Evolutionary conservation across 495 filamentous ascomycete genomes (phyloP), one percentile per base, ranked within the genome.

Genomic region (Aspergillus conjunctus): DNA sequence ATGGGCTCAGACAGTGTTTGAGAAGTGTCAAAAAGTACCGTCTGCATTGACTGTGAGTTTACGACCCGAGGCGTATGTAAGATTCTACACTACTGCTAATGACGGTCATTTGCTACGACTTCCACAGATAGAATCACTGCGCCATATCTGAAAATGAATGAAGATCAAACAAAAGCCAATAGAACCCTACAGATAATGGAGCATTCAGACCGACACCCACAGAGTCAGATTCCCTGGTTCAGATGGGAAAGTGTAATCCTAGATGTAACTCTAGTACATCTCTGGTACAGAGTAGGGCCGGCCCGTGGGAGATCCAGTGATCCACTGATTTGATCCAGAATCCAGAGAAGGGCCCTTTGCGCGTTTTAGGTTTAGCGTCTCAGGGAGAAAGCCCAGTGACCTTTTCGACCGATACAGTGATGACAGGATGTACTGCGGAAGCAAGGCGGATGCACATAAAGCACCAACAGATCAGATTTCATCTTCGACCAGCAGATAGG

Each of bases 271-370:
- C 44, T 51, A 18, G 48, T 37, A 31, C 51, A 58, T 60, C 49
- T 58, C 56, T 65, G 66, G 66, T 65, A 68, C 62, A 59, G 54
- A 50, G 44, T 61, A 68, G 66, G 66, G 63, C 66, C 66, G 66
- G 66, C 58, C 66, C 66, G 66, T 61, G 17, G 33, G 44, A 54
- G 57, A 63, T 65, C 66, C 62, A 62, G 55, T 20, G 22, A 41
- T 48, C 55, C 44, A 37, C 45, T 17, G 30, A 41, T 26, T 26
- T 7, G 17, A 26, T 26, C 26, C 26, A 26, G 26, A 26, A 26
- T 26, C 26, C 26, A 26, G 26, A 26, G 8, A 46, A 37, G 39
- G 54, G 54, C 31, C 44, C 43, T 61, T 61, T 56, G 10, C 49
- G 59, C 59, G 33, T 37, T 56, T 61, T 56, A 12, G 59, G 59